Evolutionary conservation across 257 asterid species (phyloP), one percentile per base, ranked within the genome.

Genomic region (Thymus mandschuricus): DNA sequence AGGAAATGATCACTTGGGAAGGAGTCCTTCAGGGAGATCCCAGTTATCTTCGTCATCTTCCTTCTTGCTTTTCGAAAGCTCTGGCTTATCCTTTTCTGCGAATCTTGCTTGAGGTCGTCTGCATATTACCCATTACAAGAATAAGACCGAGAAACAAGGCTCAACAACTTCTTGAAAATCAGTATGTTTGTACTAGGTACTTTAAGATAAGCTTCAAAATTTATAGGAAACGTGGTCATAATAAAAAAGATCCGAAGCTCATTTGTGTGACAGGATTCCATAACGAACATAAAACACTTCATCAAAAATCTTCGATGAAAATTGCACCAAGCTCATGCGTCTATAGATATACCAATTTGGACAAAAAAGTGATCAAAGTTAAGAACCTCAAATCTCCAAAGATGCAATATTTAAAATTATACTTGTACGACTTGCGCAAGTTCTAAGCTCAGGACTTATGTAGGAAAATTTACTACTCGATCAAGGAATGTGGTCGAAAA

Each of bases 21-120:
- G 72, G 74, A 51, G 80, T 58, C 87, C 88, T n/a, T 58, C 84
- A n/a, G 95, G 95, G 3, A 88, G 84, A 33, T 86, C 97, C 97
- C 97, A 88, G 83, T 90, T 90, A 75, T 88, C 97, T 3, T 76
- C 88, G 1, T 82, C 91, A 0, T 75, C 77, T 11, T 45, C 80
- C 77, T 83, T 82, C 77, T 80, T 83, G 68, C 15, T 63, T 66
- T 75, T 77, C 5, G 79, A 46, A 13, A 63, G 27, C 75, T 81
- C 92, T 79, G 68, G 82, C 75, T 41, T 82, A 54, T 86, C 95
- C 46, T 51, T 80, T 1, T 77, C 72, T 40, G 73, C 61, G 28
- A 28, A 38, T 74, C 89, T 82, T 41, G 78, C 38, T 30, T 29
- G 72, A 33, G 79, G 80, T 27, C 91, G 92, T 60, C 93, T 87